phyloP scores from a whole-genome alignment of 179 eudicot species.

The Spergularia azorica region DNA sequence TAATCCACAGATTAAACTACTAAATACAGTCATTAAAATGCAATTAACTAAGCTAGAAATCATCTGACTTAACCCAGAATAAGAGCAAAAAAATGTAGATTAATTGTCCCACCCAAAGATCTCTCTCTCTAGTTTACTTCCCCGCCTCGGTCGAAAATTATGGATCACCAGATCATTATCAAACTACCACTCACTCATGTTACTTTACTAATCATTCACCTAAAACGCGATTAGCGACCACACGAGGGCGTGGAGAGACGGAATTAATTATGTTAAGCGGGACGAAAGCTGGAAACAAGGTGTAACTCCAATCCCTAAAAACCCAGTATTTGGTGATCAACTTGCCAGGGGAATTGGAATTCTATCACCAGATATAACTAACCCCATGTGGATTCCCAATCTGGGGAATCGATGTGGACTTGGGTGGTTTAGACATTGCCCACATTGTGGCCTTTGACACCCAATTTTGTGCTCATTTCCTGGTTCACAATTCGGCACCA shows the following conservation, averaged over 20 bases:
- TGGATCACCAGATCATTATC: constrained; percentile 30
- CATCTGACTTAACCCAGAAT: constrained; percentile 11
- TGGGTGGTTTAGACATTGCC: background rate
- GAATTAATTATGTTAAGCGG: background rate
- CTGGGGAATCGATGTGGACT: constrained; percentile 22
- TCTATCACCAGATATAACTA: constrained; percentile 25
- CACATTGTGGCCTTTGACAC: constrained; percentile 1
- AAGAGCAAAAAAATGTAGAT: constrained; percentile 1
- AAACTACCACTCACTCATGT: constrained; percentile 1
- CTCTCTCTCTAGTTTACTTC: background rate
- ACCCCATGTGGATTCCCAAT: constrained; percentile 33
- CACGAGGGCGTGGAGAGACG: background rate
- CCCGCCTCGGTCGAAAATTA: constrained; percentile 31
- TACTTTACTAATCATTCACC: constrained; percentile 26
- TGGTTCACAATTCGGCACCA: background rate
- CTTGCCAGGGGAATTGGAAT: constrained; percentile 12
- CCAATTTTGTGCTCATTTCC: constrained; percentile 11
- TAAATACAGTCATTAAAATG: constrained; percentile 6
- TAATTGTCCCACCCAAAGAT: background rate
- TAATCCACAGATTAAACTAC: constrained; percentile 15
- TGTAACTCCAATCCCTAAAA: constrained; percentile 1
- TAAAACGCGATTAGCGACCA: constrained; percentile 20
- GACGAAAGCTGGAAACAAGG: constrained; percentile 18
- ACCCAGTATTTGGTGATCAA: background rate
- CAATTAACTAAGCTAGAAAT: constrained; percentile 2